Evolutionary conservation across 2,329 filamentous ascomycete species (phyloP).

Genomic region (Fusarium sp.): DNA sequence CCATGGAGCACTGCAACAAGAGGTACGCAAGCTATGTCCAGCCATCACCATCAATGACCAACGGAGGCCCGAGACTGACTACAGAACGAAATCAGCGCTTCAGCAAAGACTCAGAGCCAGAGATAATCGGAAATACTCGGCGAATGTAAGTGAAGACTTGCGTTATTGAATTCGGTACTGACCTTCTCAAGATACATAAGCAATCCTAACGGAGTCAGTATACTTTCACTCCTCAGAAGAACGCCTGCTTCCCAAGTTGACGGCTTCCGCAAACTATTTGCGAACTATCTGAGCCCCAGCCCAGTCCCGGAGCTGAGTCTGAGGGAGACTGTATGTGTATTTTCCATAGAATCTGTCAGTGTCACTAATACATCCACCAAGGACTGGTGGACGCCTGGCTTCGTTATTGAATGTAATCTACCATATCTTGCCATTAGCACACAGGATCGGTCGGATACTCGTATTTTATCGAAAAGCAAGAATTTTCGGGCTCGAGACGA

Average conservation of each 20-base stretch:
- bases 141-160: too few species aligned
- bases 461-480: fast-evolving
- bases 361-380: fast-evolving
- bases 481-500: fast-evolving
- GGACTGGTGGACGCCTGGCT: fast-evolving
- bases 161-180: too few species aligned
- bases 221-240: background rate
- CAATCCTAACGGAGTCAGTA: background rate
- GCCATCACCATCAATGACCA: fast-evolving
- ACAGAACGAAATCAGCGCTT: fast-evolving
- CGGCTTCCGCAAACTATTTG: background rate
- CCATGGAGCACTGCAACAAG: fast-evolving
- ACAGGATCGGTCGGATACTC: fast-evolving
- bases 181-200: fast-evolving
- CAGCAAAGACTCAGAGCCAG: fast-evolving
- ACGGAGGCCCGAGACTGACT: fast-evolving
- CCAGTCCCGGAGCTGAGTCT: background rate
- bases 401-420: fast-evolving
- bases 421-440: background rate
- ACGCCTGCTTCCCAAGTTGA: background rate
- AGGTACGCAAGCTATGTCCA: fast-evolving
- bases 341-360: fast-evolving
- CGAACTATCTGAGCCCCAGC: fast-evolving
- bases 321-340: background rate
- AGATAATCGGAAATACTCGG: background rate